Base-by-base conservation (phyloP, 176 grass and related monocot species). In the Zoysia japonica region DNA sequence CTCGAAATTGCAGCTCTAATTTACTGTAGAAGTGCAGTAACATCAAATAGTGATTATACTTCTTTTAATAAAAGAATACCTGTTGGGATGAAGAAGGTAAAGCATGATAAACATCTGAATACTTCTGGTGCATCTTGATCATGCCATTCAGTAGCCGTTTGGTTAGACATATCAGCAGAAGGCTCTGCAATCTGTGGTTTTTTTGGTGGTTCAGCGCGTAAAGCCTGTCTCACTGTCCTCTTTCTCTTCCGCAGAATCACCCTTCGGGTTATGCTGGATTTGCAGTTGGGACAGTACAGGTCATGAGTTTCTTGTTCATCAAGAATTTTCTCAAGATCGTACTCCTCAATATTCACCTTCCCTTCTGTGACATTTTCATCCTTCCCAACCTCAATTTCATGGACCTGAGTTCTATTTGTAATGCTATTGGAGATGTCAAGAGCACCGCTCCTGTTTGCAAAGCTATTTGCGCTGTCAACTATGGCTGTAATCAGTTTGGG, bases 41-140 rank as follows among this genome's bases (percentile, higher is more conserved):
- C 47, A 70, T 68, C 52, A 35, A 17, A 14, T 56, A 61, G 9
- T 41, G 40, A 42, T 53, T 51, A 68, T 2, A 17, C 40, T 54
- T 37, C 41, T 28, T 46, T 41, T 64, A 69, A 53, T 79, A 71
- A 44, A 81, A 79, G 10, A 17, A 84, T 86, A 99, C 96, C 96
- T 91, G 83, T 87, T 79, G 88, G 92, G 64, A 89, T 87, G 84
- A 99, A 95, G 82, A 95, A 99, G 43, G 83, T 85, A 52, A 94
- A 93, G 86, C 96, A 98, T 76, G 92, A 90, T 76, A 98, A 89
- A 42, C 96, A 98, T 92, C 90, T 99, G 70, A 94, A 94, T 55
- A 92, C 61, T 38, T 83, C 44, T 3, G 82, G 88, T 60, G 90
- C 45, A 4, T 81, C 77, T 68, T 37, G 70, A 40, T 65, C 87